Evolutionary conservation across 179 eudicot species (phyloP).

Genomic region (Patellifolia procumbens): DNA sequence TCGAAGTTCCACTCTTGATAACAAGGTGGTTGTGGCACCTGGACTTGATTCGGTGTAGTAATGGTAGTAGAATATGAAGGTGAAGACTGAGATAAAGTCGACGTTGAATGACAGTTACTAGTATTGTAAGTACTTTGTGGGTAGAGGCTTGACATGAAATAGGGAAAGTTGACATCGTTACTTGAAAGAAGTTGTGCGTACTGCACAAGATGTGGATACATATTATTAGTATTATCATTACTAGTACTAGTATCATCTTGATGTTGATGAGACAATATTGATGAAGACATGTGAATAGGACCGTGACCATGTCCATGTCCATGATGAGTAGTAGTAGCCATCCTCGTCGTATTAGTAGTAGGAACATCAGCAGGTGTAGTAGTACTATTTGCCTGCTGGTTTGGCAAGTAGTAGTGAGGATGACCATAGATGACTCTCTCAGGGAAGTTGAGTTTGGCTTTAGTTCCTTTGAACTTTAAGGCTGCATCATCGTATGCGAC

Average conservation of each 20-base stretch:
- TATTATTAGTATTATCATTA: not conserved
- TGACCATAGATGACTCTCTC: constrained; percentile 22
- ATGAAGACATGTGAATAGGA: not conserved
- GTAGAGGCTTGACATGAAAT: constrained; percentile 34
- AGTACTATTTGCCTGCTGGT: not conserved
- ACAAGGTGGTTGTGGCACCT: not conserved
- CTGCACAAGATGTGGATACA: constrained; percentile 47
- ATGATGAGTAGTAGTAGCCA: not conserved
- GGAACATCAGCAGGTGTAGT: not conserved
- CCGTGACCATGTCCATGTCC: not conserved
- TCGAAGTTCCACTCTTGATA: constrained; percentile 15
- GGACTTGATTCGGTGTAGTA: not conserved
- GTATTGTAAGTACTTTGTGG: constrained; percentile 2
- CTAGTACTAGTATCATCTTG: not conserved
- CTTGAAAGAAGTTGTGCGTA: constrained; percentile 55
- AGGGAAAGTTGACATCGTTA: constrained; percentile 43
- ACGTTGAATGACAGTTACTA: not conserved
- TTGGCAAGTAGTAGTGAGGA: not conserved
- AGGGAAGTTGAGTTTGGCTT: constrained; percentile 46
- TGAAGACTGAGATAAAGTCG: constrained; percentile 9
- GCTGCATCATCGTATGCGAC: constrained; percentile 46
- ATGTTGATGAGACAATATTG: not conserved
- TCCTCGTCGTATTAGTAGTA: not conserved
- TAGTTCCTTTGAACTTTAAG: constrained; percentile 40
- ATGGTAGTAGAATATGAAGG: not conserved